Evolutionary conservation across 1,139 yeast species (phyloP).

Genomic region (Magnusiomyces suaveolens): DNA sequence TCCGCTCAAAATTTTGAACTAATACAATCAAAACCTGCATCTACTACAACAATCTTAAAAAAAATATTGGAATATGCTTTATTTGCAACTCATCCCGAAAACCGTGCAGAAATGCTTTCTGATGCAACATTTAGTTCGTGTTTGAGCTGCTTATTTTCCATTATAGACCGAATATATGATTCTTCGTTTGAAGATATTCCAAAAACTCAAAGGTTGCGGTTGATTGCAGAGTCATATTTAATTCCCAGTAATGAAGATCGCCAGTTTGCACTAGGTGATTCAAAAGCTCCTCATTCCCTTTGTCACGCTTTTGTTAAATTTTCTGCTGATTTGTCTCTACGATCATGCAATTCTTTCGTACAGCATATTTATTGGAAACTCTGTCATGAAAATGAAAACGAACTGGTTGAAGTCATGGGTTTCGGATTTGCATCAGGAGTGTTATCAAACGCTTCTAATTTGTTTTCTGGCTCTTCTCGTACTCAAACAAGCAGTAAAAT

Average conservation of each 20-base stretch:
- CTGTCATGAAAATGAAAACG: neutral
- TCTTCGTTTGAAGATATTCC: neutral
- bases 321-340: neutral
- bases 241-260: neutral
- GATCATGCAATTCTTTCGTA: neutral
- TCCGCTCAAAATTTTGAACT: too few relatives aligned
- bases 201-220: neutral
- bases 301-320: neutral
- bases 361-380: conserved; percentile 2
- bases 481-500: too few relatives aligned
- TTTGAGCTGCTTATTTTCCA: neutral
- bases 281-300: conserved; percentile 1
- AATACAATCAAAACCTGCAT: too few relatives aligned
- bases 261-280: neutral
- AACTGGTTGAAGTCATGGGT: neutral
- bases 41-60: neutral
- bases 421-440: conserved; percentile 3
- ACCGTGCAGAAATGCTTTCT: neutral
- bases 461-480: neutral
- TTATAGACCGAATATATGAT: neutral
- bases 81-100: conserved; percentile 1
- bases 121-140: neutral
- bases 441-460: neutral
- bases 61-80: neutral
- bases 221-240: neutral